Conservation (phyloP, 768 basidiomycete species). For the Suillus subaureus region DNA sequence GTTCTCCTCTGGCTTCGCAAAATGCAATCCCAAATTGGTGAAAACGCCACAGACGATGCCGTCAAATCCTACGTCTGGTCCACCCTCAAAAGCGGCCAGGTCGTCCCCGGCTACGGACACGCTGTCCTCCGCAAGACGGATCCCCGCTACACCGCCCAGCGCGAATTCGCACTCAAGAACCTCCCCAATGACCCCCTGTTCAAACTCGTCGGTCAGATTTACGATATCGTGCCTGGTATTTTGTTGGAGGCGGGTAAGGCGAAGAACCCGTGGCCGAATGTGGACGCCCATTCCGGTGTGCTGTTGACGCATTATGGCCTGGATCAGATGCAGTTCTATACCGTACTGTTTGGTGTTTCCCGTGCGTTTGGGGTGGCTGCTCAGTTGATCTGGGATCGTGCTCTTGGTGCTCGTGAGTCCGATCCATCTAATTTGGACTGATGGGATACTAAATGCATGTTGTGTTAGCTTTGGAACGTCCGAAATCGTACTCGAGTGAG, state of each 20-base stretch:
- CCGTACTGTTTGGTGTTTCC: slow-evolving; percentile 96
- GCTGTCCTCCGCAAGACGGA: slow-evolving; percentile 90
- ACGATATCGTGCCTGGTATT: slow-evolving; percentile 86
- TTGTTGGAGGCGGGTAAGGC: slow-evolving; percentile 91
- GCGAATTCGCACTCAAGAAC: slow-evolving; percentile 86
- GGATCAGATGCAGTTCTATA: slow-evolving; percentile 94
- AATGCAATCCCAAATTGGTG: slow-evolving; percentile 90
- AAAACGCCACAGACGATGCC: slow-evolving; percentile 80
- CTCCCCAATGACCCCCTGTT: slow-evolving; percentile 87
- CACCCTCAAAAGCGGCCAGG: slow-evolving; percentile 90
- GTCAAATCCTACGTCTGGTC: slow-evolving; percentile 95
- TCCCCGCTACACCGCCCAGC: slow-evolving; percentile 89
- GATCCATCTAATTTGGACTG: neutral
- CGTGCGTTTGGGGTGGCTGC: slow-evolving; percentile 89
- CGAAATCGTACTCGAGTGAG: slow-evolving; percentile 86
- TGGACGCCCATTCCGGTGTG: slow-evolving; percentile 95
- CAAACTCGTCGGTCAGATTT: slow-evolving; percentile 91
- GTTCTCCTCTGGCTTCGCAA: slow-evolving; percentile 92
- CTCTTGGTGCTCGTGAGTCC: slow-evolving; percentile 83
- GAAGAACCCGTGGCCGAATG: slow-evolving; percentile 96
- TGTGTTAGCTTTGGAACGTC: slow-evolving; percentile 74
- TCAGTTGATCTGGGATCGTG: slow-evolving; percentile 92
- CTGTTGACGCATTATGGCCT: slow-evolving; percentile 86
- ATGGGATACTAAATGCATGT: neutral
- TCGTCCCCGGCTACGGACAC: slow-evolving; percentile 92